Conservation (phyloP, 2,329 filamentous ascomycete genomes). For the Stachybotrys echinatus region DNA sequence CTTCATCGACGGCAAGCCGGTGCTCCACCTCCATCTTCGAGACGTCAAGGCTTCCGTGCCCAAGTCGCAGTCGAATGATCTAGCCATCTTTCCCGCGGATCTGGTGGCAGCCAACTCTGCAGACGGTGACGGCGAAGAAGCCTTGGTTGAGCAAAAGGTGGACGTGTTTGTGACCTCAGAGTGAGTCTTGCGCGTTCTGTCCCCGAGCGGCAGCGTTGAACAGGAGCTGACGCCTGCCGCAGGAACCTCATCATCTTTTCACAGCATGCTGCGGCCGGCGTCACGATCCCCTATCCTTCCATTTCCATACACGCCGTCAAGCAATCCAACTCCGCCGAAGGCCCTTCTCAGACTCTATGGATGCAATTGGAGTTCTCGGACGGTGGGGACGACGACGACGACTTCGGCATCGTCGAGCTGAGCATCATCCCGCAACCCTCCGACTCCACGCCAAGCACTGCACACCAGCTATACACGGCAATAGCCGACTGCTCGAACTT, state of each 20-base stretch:
- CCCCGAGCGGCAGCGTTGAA: too few relatives aligned
- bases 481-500: constrained; percentile 71
- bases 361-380: constrained; percentile 64
- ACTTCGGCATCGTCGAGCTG: constrained; percentile 61
- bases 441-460: constrained; percentile 13
- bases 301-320: constrained; percentile 74
- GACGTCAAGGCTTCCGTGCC: constrained; percentile 54
- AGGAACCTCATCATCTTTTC: constrained; percentile 59
- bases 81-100: constrained; percentile 48
- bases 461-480: constrained; percentile 55
- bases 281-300: constrained; percentile 67
- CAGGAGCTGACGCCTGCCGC: too few relatives aligned
- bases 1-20: constrained; percentile 66
- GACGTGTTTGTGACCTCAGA: constrained; percentile 56
- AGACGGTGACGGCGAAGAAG: constrained; percentile 25
- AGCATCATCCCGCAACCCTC: constrained; percentile 52
- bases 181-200: too few relatives aligned
- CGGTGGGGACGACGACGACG: constrained; percentile 54
- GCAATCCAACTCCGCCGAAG: constrained; percentile 28
- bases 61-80: constrained; percentile 44
- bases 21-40: constrained; percentile 60
- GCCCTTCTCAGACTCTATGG: constrained; percentile 48
- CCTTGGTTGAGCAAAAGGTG: constrained; percentile 40
- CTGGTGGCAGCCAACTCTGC: constrained; percentile 22
- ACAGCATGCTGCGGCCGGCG: constrained; percentile 47